A percentile compares a stretch with the other conserved stretches of the same genome.
These are phyloP conservation scores for Tuber microsphaerosporum DNA, from an alignment of 495 filamentous ascomycete genomes.

Conservation along the genomic window DNA sequence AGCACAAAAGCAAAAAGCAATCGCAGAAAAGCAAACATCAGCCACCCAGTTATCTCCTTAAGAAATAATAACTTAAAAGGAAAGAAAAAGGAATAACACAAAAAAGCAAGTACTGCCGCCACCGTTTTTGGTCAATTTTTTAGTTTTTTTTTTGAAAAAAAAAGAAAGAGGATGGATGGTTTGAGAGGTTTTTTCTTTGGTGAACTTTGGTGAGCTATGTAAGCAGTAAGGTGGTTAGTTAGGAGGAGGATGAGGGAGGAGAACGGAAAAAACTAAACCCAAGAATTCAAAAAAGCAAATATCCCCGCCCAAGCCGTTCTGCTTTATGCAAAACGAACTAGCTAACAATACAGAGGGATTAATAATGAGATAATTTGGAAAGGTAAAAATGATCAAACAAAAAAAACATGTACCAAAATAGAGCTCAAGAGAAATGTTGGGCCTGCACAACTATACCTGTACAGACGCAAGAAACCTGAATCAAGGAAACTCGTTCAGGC, in stretches of 20 bases:
- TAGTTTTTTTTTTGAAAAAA: background rate
- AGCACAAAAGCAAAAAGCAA: background rate
- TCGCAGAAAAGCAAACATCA: constrained; percentile 4
- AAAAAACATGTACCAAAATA: background rate
- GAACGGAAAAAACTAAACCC: background rate
- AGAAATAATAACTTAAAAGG: background rate
- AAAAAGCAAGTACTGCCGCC: constrained; percentile 2
- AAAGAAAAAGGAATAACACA: constrained; percentile 2
- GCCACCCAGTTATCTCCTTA: constrained; percentile 4
- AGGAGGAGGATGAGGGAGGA: background rate
- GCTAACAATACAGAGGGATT: constrained; percentile 5
- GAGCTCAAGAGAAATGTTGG: background rate
- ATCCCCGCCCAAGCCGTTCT: background rate
- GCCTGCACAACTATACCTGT: background rate
- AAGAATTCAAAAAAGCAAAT: background rate
- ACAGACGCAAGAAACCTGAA: background rate
- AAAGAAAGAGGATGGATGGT: background rate
- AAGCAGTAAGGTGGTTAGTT: background rate
- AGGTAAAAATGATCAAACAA: background rate
- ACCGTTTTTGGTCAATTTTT: constrained; percentile 1
- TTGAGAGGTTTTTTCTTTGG: background rate
- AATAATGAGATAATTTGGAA: constrained; percentile 2
- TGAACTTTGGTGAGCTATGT: constrained; percentile 2
- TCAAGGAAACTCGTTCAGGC: constrained; percentile 1
- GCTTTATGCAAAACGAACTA: constrained; percentile 4